Base-by-base conservation (phyloP, 805 yeast species). In the Candida coleopterorum region DNA sequence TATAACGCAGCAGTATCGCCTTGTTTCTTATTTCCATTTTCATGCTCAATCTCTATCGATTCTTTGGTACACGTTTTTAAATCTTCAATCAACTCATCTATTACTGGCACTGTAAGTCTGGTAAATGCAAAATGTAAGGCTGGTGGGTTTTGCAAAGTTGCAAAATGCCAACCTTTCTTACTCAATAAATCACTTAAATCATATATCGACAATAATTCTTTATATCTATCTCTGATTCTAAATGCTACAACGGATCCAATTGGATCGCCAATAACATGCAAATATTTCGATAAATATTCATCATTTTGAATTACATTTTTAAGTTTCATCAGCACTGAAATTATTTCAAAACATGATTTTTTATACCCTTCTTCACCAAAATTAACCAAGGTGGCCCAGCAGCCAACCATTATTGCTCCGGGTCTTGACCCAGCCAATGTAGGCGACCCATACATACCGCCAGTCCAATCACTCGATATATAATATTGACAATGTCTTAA, bases 401-500 rank as follows among this genome's bases (percentile, higher is more conserved):
- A 89, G 0, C 97, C 97, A n/a, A 84, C 97, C 72, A 88, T 84
- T 24, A 90, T 67, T 0, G 97, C 97, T 32, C 98, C 98, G 0
- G 97, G 97, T 45, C 97, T 75, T 9, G 96, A 85, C 2, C 98
- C 98, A 0, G 97, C 97, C 34, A 93, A 64, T 0, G 97, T 93
- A 2, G 97, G 97, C 0, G 96, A 86, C 0, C 97, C 98, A 54
- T 90, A 90, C 47, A 90, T 68, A 0, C 98, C 98, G 22, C 98
- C 98, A 4, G 79, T 68, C 98, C 98, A 90, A 43, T 81, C 85
- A 1, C 86, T 68, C 35, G 79, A 72, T 21, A 89, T 73, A 57
- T 81, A 93, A 59, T 93, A 90, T 62, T 93, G 98, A 50, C 81
- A 72, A 46, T 74, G 73, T 40, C 98, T 72, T 39, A 87, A 70